These are phyloP conservation scores for Dalbergia cultrata DNA, from an alignment of 306 rosid genomes.

Conservation along the genomic window DNA sequence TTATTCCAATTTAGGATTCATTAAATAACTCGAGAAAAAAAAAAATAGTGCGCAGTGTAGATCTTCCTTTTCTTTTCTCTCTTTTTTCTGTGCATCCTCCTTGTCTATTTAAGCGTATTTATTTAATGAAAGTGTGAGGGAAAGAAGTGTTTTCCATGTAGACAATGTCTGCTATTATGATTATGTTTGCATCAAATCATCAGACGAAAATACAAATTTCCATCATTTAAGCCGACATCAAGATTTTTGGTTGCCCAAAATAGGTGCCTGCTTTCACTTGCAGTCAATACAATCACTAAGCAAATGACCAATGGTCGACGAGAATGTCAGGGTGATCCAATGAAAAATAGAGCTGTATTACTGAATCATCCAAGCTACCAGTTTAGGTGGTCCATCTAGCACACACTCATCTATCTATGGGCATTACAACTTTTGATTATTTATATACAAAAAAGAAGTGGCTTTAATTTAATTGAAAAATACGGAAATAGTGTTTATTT, in stretches of 20 bases:
- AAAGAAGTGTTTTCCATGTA: background rate
- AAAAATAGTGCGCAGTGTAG: no score
- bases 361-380: constrained; percentile 48
- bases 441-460: constrained; percentile 39
- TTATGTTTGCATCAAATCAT: constrained; percentile 52
- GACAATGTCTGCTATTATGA: constrained; percentile 56
- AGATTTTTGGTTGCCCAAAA: constrained; percentile 59
- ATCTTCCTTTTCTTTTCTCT: background rate
- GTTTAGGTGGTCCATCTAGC: constrained; percentile 50
- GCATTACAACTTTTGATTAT: constrained; percentile 52
- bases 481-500: background rate
- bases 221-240: constrained; percentile 57
- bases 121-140: background rate
- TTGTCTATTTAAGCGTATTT: no score
- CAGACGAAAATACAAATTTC: constrained; percentile 47
- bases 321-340: constrained; percentile 56
- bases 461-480: constrained; percentile 38
- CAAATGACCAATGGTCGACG: constrained; percentile 56
- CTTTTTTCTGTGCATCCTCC: no score
- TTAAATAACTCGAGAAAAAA: no score
- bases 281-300: constrained; percentile 51
- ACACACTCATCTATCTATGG: constrained; percentile 40
- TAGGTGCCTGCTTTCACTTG: constrained; percentile 50
- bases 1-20: background rate
- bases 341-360: constrained; percentile 53